Evolutionary conservation across 2,329 filamentous ascomycete genomes (phyloP).

Genomic region (Chaetomium sp.): DNA sequence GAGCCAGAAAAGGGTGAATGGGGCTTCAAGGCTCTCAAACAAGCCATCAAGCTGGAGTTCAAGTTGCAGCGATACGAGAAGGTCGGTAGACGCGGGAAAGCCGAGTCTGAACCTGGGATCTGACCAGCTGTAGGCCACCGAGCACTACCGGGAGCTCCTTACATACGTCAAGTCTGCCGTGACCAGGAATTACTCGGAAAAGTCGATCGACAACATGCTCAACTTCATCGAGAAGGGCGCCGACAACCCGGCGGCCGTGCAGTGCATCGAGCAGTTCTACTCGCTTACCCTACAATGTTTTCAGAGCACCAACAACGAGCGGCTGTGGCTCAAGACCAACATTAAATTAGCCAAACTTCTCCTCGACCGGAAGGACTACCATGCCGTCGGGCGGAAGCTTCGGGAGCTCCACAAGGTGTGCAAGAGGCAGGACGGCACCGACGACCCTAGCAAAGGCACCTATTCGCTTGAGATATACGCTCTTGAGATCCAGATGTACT

Average conservation of each 20-base stretch:
- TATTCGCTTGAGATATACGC: slow-evolving; percentile 96
- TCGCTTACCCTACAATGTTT: slow-evolving; percentile 91
- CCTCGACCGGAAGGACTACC: slow-evolving; percentile 88
- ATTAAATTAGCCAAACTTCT: slow-evolving; percentile 93
- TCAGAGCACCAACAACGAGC: slow-evolving; percentile 95
- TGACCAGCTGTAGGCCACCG: slow-evolving; percentile 65
- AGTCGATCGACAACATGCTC: slow-evolving; percentile 99
- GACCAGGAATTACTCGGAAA: slow-evolving; percentile 97
- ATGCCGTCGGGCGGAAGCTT: slow-evolving; percentile 77
- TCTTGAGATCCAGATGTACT: slow-evolving; percentile 98
- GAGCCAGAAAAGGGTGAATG: slow-evolving; percentile 95
- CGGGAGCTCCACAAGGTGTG: slow-evolving; percentile 87
- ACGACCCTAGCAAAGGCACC: slow-evolving; percentile 93
- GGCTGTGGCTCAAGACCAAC: slow-evolving; percentile 96
- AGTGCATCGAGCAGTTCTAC: slow-evolving; percentile 94
- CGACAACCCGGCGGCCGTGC: slow-evolving; percentile 68
- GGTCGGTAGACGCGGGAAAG: slow-evolving; percentile 49
- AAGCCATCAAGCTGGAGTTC: slow-evolving; percentile 97
- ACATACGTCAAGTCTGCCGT: slow-evolving; percentile 97
- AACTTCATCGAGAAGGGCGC: slow-evolving; percentile 95
- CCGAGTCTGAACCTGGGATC: not conserved
- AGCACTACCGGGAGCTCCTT: slow-evolving; percentile 91
- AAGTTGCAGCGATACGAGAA: slow-evolving; percentile 85
- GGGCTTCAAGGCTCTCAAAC: slow-evolving; percentile 98
- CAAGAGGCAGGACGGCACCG: slow-evolving; percentile 80